Evolutionary conservation across 768 basidiomycete genomes (phyloP).

Genomic region (Russula brevipes): DNA sequence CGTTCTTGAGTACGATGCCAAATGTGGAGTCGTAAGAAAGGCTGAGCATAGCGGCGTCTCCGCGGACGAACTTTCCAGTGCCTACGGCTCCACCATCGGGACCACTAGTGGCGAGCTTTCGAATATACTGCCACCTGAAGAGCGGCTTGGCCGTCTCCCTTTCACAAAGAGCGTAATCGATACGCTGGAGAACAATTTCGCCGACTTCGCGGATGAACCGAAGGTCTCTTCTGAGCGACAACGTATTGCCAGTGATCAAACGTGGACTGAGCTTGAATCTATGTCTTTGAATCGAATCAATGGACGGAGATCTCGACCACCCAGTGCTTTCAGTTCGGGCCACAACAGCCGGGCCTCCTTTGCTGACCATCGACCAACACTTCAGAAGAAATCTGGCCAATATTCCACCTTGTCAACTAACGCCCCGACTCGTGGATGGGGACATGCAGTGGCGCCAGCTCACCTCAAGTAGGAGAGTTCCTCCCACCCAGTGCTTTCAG

Average conservation of each 20-base stretch:
- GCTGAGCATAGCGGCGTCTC: conserved; percentile 49
- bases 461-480: conserved; percentile 48
- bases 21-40: conserved; percentile 57
- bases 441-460: conserved; percentile 40
- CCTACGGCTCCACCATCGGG: conserved; percentile 45
- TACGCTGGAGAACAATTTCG: conserved; percentile 40
- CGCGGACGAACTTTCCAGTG: conserved; percentile 38
- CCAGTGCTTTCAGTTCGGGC: conserved; percentile 61
- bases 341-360: conserved; percentile 51
- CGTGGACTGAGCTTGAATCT: conserved; percentile 75
- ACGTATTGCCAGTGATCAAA: conserved; percentile 68
- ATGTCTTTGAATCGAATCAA: conserved; percentile 68
- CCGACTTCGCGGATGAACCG: conserved; percentile 48
- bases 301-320: conserved; percentile 58
- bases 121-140: conserved; percentile 48
- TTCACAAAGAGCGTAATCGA: conserved; percentile 57
- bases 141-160: conserved; percentile 60
- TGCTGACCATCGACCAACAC: conserved; percentile 24
- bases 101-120: conserved; percentile 46
- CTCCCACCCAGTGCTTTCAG: conserved; percentile 61
- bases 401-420: conserved; percentile 40
- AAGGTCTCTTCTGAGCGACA: conserved; percentile 56
- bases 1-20: conserved; percentile 60
- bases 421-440: conserved; percentile 28
- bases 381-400: conserved; percentile 32